Evolutionary conservation across 2,329 filamentous ascomycete species (phyloP), one percentile per base, ranked within the genome.

Genomic region (Beauveria sp.): DNA sequence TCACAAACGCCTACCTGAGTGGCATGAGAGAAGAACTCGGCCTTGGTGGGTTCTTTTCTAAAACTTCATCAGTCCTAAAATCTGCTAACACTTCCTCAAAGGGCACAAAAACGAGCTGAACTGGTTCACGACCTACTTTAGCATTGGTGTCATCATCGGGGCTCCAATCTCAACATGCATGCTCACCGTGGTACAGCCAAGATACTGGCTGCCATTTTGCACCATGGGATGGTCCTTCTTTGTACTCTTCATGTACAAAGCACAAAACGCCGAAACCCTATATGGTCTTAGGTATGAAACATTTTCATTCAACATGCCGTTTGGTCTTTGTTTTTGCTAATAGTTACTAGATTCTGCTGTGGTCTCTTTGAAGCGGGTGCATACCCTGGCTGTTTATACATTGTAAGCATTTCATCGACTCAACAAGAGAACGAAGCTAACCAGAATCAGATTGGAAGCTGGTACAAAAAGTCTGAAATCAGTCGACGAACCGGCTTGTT

Each of bases 381-480:
- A 52, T 81, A 79, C 51, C 82, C 83, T 0, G 83, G 82, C 28
- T 77, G 84, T 49, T 72, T 82, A 51, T 77, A 80, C 51, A 76
- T 82, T 24, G 60, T 62, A 53, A 10, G 47, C 45, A 54, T n/a
- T 38, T 24, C 14, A 6, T 14, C 3, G 3, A 3, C 24, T 54
- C 6, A 1, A 24, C 1, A 8, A 20, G 12, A 22, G 5, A 24
- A 22, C 9, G 1, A 14, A 43, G 10, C 42, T 50, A 26, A 51
- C 9, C 28, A 38, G n/a, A 0, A 2, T 14, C 7, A 60, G 60
- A 74, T 86, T 7, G 82, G 80, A 0, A 82, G 77, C 1, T 86
- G 83, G 83, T 86, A 86, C 67, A 80, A 81, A 63, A 80, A 77
- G 54, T 77, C 78, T 14, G 84, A 86, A 65, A 77, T 85, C 47